A percentile compares a stretch with the other conserved stretches of the same genome.
These are phyloP conservation scores for Phytophthora foliorum DNA, from an alignment of 352 stramenopile species.

Conservation along the genomic window DNA sequence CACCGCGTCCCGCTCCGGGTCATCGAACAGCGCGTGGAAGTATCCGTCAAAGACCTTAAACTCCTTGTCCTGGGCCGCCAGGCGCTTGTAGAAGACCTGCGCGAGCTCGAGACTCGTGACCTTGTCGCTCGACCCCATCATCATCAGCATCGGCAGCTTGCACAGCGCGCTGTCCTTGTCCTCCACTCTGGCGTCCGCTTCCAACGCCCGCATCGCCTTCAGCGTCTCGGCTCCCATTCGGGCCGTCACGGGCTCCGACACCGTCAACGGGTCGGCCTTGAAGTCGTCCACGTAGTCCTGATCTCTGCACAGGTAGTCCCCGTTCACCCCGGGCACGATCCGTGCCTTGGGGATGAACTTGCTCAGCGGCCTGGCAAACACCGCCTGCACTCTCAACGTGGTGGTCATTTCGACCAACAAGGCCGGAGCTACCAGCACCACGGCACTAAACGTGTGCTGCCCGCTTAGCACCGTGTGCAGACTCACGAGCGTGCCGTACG, in stretches of 20 bases:
- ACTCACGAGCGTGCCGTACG: conserved; percentile 68
- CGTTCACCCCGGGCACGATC: conserved; percentile 71
- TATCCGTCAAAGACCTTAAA: conserved; percentile 66
- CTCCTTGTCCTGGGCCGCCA: conserved; percentile 62
- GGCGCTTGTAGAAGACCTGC: conserved; percentile 53
- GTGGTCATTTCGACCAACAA: conserved; percentile 66
- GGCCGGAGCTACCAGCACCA: conserved; percentile 66
- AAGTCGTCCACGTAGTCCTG: conserved; percentile 57
- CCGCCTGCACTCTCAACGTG: conserved; percentile 49
- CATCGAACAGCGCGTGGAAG: conserved; percentile 76
- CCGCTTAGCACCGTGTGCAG: conserved; percentile 64
- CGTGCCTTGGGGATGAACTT: conserved; percentile 56
- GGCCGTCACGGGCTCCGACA: conserved; percentile 44
- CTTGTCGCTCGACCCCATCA: conserved; percentile 67
- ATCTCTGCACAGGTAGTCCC: conserved; percentile 31
- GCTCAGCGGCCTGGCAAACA: conserved; percentile 53
- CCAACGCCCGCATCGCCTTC: conserved; percentile 47
- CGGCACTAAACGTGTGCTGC: conserved; percentile 49
- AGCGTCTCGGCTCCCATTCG: conserved; percentile 58
- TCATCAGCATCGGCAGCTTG: conserved; percentile 43
- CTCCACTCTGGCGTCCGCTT: conserved; percentile 43
- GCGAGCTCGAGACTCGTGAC: conserved; percentile 60
- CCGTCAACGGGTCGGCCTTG: conserved; percentile 56
- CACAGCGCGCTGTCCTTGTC: conserved; percentile 41
- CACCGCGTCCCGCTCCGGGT: conserved; percentile 61